Percentiles rank a stretch among this genome's conserved stretches.
Conservation (phyloP, 306 rosid species). For the Dicorynia guianensis region DNA sequence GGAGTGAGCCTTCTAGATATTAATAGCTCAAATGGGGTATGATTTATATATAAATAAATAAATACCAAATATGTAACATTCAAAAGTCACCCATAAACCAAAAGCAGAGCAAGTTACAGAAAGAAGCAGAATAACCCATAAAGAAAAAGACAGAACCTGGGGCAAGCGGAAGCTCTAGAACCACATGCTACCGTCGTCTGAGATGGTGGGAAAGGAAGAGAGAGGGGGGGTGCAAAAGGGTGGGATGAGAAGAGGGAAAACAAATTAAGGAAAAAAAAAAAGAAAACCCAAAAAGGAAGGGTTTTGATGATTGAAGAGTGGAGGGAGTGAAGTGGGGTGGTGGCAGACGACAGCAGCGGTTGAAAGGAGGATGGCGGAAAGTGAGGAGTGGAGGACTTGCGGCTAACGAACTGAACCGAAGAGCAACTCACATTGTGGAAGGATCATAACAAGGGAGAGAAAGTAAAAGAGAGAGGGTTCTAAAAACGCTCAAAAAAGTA, state of each 20-base stretch:
- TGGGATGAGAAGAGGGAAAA: not conserved
- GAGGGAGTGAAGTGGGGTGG: not conserved
- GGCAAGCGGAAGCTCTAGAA: not conserved
- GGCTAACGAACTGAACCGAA: not conserved
- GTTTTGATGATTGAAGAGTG: not conserved
- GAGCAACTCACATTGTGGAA: not conserved
- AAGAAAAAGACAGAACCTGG: slow-evolving; percentile 1
- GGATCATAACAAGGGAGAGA: too few species aligned
- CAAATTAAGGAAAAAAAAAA: too few species aligned
- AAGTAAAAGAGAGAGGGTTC: too few species aligned
- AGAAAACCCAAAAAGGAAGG: not conserved
- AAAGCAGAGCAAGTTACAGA: too few species aligned
- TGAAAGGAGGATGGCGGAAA: not conserved
- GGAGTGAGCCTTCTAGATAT: not conserved
- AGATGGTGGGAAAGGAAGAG: not conserved
- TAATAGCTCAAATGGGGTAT: too few species aligned
- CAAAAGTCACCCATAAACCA: too few species aligned
- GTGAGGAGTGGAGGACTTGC: not conserved
- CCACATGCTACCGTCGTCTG: not conserved
- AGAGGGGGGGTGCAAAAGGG: not conserved
- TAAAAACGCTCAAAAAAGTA: too few species aligned
- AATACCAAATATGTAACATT: too few species aligned
- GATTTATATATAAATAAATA: too few species aligned
- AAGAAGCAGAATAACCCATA: too few species aligned
- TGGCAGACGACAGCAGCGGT: not conserved